Conservation (phyloP, 768 basidiomycete genomes). For the Pleurotus eryngii region DNA sequence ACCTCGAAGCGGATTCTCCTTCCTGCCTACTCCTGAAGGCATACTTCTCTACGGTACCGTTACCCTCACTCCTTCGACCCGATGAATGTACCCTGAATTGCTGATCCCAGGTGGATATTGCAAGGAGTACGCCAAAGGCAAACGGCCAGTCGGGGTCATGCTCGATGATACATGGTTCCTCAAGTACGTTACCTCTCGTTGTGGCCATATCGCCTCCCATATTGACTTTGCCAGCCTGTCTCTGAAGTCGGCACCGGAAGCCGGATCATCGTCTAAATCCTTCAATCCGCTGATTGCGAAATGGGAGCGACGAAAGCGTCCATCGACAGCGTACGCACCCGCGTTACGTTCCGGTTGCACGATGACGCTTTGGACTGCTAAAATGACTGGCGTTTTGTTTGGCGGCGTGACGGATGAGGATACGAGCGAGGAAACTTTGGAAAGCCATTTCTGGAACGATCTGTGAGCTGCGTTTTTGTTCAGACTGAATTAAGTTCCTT, state of each 20-base stretch:
- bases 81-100: no score
- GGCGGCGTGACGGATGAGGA: conserved; percentile 90
- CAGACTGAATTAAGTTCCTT: no score
- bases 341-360: conserved; percentile 76
- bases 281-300: conserved; percentile 46
- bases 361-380: conserved; percentile 76
- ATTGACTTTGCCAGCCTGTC: neutral
- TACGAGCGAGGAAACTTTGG: conserved; percentile 75
- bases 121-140: conserved; percentile 86
- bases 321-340: conserved; percentile 68
- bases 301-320: conserved; percentile 83
- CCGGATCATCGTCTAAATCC: conserved; percentile 17
- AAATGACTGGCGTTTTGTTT: conserved; percentile 73
- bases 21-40: conserved; percentile 74
- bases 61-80: no score
- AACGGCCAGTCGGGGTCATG: conserved; percentile 81
- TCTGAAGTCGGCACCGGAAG: conserved; percentile 20
- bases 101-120: conserved; percentile 71
- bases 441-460: conserved; percentile 87
- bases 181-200: conserved; percentile 38
- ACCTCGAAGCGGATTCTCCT: conserved; percentile 81
- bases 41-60: conserved; percentile 72
- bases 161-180: conserved; percentile 91
- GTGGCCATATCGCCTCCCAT: neutral
- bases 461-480: conserved; percentile 54